These are phyloP conservation scores for Aspergillus sp. DNA, from an alignment of 2,329 filamentous ascomycete species.

Conservation along the genomic window DNA sequence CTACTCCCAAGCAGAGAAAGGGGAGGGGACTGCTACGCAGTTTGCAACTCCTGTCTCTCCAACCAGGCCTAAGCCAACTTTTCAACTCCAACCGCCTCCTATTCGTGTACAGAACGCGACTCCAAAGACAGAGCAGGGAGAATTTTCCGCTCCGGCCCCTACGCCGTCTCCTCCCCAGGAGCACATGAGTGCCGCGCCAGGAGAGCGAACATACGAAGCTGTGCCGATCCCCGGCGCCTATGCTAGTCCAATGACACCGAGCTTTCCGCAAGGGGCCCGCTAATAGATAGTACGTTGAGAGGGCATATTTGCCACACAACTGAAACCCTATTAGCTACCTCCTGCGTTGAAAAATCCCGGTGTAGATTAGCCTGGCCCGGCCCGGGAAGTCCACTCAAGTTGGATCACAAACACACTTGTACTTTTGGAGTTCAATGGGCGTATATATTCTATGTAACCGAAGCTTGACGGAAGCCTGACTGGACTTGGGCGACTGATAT, in stretches of 20 bases:
- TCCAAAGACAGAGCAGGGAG: constrained; percentile 64
- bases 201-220: constrained; percentile 79
- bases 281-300: constrained; percentile 14
- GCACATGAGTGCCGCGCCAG: constrained; percentile 69
- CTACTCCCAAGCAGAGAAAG: constrained; percentile 53
- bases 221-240: constrained; percentile 92
- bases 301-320: not conserved
- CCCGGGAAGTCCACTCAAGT: not conserved
- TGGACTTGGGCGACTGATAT: constrained; percentile 10
- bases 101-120: constrained; percentile 74
- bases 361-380: not conserved
- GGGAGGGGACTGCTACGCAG: constrained; percentile 50
- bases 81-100: constrained; percentile 84
- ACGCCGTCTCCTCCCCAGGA: constrained; percentile 50
- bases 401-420: not conserved
- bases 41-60: constrained; percentile 64
- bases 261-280: constrained; percentile 32
- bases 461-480: constrained; percentile 3
- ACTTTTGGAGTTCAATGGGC: not conserved
- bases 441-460: not conserved
- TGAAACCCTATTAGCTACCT: not conserved
- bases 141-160: constrained; percentile 55
- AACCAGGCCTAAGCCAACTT: constrained; percentile 60
- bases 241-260: constrained; percentile 49
- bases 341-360: not conserved